Evolutionary conservation across 177 flowering plant genomes (phyloP).

Genomic region (Vitis hybrid): DNA sequence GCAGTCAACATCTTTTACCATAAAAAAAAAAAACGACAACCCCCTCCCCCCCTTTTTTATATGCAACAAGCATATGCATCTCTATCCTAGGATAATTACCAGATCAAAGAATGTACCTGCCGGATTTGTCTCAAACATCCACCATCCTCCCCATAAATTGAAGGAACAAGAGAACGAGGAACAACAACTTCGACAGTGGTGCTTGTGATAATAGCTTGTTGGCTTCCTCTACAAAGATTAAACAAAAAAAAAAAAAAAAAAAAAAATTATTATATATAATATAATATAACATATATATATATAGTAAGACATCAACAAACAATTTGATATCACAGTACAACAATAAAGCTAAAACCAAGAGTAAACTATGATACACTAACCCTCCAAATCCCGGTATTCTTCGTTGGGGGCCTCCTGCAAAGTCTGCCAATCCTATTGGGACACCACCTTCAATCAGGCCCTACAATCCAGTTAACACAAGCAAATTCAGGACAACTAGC

Average conservation of each 20-base stretch:
- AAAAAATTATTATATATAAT: background rate
- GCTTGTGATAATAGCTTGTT: constrained; percentile 75
- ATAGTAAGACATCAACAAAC: background rate
- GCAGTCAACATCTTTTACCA: too few species aligned
- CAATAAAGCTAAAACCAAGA: background rate
- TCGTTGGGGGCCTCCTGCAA: constrained; percentile 61
- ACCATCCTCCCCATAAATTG: constrained; percentile 87
- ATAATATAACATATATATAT: background rate
- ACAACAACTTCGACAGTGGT: constrained; percentile 92
- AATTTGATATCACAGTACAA: background rate
- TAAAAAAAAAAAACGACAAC: too few species aligned
- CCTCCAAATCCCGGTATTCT: constrained; percentile 67
- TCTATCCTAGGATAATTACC: background rate
- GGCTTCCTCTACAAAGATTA: constrained; percentile 44
- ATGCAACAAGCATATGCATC: too few species aligned
- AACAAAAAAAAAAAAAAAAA: background rate
- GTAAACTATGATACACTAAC: constrained; percentile 30
- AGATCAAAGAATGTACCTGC: constrained; percentile 45
- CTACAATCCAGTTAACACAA: constrained; percentile 36
- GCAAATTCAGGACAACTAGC: background rate
- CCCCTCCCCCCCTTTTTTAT: too few species aligned
- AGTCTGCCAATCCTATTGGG: constrained; percentile 59
- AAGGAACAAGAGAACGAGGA: constrained; percentile 79
- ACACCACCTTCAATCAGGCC: constrained; percentile 57
- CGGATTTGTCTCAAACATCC: constrained; percentile 73